These are phyloP conservation scores for Trypanosoma vivax DNA, from an alignment of 208 protist genomes.

Conservation along the genomic window DNA sequence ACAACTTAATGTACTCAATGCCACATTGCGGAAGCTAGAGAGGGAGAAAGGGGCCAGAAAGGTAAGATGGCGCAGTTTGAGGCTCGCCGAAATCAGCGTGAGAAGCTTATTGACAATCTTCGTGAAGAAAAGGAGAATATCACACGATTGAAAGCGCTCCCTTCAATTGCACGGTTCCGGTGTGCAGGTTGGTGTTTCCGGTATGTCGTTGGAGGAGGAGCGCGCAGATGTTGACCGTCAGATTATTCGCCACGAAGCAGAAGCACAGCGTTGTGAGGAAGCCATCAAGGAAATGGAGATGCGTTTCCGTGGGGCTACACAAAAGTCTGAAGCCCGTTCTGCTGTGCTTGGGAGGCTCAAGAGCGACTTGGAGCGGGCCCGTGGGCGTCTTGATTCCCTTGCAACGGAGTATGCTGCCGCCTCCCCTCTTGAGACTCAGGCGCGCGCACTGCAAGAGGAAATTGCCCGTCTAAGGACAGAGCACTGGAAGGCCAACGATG, in stretches of 20 bases:
- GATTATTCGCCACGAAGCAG: constrained; percentile 43
- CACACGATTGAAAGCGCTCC: constrained; percentile 51
- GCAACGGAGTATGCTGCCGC: constrained; percentile 10
- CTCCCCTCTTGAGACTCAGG: constrained; percentile 12
- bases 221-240: constrained; percentile 52
- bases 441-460: constrained; percentile 29
- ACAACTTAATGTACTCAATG: constrained; percentile 42
- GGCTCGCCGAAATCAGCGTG: constrained; percentile 21
- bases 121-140: constrained; percentile 37
- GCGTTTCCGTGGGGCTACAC: constrained; percentile 38
- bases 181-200: constrained; percentile 66
- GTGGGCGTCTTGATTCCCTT: constrained; percentile 26
- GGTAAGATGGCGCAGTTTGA: constrained; percentile 37
- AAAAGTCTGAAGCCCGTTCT: constrained; percentile 33
- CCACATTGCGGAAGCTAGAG: constrained; percentile 29
- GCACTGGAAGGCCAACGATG: constrained; percentile 54
- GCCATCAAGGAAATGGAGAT: constrained; percentile 30
- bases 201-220: constrained; percentile 78
- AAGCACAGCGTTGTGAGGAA: constrained; percentile 38
- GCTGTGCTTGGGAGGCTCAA: constrained; percentile 26
- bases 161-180: constrained; percentile 73
- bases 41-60: constrained; percentile 45
- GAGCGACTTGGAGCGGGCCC: constrained; percentile 23
- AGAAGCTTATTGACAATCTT: constrained; percentile 42
- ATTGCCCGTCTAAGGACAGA: constrained; percentile 39